A percentile compares a stretch with the other conserved stretches of the same genome.
Conservation (phyloP, 345 rosid species). For the Syzygium aromaticum region DNA sequence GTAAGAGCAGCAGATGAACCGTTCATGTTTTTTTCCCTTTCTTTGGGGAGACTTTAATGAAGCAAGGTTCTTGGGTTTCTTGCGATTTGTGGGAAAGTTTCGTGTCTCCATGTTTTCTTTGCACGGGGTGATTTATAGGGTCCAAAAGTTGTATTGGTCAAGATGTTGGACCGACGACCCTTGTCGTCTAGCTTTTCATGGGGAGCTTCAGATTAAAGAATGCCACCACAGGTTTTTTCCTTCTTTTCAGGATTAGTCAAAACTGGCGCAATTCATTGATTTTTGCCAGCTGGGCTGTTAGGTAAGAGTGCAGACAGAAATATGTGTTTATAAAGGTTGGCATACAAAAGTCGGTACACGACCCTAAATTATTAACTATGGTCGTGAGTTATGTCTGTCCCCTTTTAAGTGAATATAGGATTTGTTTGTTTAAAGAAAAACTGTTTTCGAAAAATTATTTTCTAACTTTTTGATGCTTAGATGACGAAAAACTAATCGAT, state of each 20-base stretch:
- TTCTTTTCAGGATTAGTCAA: not conserved
- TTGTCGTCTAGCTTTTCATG: not conserved
- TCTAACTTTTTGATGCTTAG: not conserved
- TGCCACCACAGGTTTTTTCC: not conserved
- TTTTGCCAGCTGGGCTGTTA: not conserved
- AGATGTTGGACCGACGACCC: not conserved
- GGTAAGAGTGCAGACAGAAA: not conserved
- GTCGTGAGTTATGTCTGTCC: fast-evolving
- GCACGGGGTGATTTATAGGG: not conserved
- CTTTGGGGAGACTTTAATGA: not conserved
- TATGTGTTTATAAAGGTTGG: not conserved
- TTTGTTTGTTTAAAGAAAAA: not conserved
- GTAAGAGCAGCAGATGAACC: not conserved
- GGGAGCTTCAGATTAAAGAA: not conserved
- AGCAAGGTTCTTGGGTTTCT: not conserved
- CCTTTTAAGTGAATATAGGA: not conserved
- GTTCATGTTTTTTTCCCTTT: not conserved
- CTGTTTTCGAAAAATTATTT: fast-evolving
- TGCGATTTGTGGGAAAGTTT: not conserved
- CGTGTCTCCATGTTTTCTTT: not conserved
- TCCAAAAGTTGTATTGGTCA: not conserved
- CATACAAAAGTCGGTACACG: not conserved
- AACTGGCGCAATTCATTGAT: not conserved
- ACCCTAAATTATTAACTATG: not conserved
- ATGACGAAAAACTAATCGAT: not conserved